phyloP scores from a whole-genome alignment of 176 grass and related monocot species.

The Secale cereale region DNA sequence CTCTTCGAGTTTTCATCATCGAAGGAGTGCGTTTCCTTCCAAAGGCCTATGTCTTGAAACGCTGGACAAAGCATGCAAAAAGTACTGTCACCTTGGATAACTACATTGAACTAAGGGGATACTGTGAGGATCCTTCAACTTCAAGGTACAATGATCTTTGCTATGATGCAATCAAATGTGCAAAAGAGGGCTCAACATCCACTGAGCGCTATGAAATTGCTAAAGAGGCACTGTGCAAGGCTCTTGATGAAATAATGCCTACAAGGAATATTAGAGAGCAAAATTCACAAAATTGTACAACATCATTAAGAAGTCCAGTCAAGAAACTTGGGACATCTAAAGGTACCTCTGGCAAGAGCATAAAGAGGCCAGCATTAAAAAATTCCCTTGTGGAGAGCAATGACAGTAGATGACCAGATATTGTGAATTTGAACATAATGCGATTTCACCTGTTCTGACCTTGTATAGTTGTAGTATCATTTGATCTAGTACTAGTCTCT shows the following conservation, averaged over 20 bases:
- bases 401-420: slow-evolving; percentile 52
- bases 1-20: slow-evolving; percentile 68
- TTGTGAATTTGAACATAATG: slow-evolving; percentile 9
- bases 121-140: slow-evolving; percentile 36
- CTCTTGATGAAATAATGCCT: slow-evolving; percentile 58
- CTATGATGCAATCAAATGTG: slow-evolving; percentile 61
- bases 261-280: slow-evolving; percentile 45
- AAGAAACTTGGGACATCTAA: slow-evolving; percentile 46
- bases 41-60: slow-evolving; percentile 79
- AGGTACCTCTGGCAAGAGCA: slow-evolving; percentile 42
- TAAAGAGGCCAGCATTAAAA: slow-evolving; percentile 59
- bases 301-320: slow-evolving; percentile 46
- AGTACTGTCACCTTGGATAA: slow-evolving; percentile 49
- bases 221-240: slow-evolving; percentile 75
- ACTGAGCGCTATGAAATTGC: slow-evolving; percentile 68
- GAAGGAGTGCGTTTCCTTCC: slow-evolving; percentile 70
- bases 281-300: slow-evolving; percentile 31
- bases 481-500: not conserved
- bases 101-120: slow-evolving; percentile 61
- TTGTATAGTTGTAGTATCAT: slow-evolving; percentile 25
- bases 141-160: slow-evolving; percentile 61
- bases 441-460: slow-evolving; percentile 16
- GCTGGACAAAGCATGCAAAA: slow-evolving; percentile 95
- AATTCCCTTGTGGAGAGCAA: slow-evolving; percentile 47
- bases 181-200: slow-evolving; percentile 72